Percentiles rank a stretch among this genome's conserved stretches.
Conservation (phyloP, 2,329 filamentous ascomycete species). For the Verruconis gallopava region DNA sequence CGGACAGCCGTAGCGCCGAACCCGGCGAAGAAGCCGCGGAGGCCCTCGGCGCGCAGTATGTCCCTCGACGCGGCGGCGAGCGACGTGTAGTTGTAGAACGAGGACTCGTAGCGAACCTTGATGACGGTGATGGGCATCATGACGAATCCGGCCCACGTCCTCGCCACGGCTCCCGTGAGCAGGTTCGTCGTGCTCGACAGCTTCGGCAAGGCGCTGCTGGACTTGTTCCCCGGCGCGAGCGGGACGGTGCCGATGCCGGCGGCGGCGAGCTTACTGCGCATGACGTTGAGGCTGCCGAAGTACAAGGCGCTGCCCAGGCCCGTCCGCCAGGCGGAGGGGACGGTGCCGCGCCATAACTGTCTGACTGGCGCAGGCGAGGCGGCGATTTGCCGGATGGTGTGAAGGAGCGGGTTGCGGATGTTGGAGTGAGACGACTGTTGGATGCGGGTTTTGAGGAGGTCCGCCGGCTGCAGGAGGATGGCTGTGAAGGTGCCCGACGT, state of each 20-base stretch:
- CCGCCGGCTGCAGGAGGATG: conserved; percentile 82
- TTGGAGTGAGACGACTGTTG: conserved; percentile 66
- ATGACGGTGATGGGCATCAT: conserved; percentile 95
- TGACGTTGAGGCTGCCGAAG: conserved; percentile 74
- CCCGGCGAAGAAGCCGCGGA: conserved; percentile 80
- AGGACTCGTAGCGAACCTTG: conserved; percentile 92
- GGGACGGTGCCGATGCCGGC: conserved; percentile 8
- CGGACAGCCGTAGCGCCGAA: conserved; percentile 87
- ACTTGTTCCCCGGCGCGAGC: conserved; percentile 13
- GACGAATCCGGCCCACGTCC: conserved; percentile 75
- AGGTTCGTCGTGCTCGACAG: conserved; percentile 78
- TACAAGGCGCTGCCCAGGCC: conserved; percentile 89
- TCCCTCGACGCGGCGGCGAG: conserved; percentile 59
- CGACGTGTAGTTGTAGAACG: conserved; percentile 69
- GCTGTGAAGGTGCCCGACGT: conserved; percentile 79
- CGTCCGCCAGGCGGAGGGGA: conserved; percentile 85
- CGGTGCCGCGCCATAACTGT: conserved; percentile 80
- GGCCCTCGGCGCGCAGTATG: conserved; percentile 59
- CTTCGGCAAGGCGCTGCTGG: conserved; percentile 64
- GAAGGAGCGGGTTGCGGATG: conserved; percentile 39
- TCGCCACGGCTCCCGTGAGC: conserved; percentile 67
- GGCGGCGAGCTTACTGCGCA: conserved; percentile 26
- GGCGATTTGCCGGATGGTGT: conserved; percentile 58
- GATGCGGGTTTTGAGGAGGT: conserved; percentile 90
- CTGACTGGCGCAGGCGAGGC: conserved; percentile 52